A percentile compares a stretch with the other conserved stretches of the same genome.
Evolutionary conservation across 257 asterid species (phyloP).

Genomic region (Gynochthodes officinalis): DNA sequence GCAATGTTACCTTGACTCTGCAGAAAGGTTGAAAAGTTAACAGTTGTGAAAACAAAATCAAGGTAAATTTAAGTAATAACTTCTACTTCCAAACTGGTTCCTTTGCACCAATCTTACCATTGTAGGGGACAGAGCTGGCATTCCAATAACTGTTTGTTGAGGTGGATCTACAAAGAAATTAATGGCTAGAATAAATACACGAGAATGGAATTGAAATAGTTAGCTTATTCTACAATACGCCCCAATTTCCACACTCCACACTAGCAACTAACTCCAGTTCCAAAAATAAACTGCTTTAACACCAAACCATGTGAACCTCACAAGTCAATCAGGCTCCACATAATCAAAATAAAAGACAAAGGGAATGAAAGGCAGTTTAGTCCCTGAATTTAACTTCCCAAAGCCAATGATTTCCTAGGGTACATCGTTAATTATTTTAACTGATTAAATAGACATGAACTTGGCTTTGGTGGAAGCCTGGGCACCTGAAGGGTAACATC

Average conservation of each 20-base stretch:
- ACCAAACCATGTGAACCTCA: background rate
- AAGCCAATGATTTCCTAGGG: background rate
- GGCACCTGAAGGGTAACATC: slow-evolving; percentile 1
- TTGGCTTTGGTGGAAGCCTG: background rate
- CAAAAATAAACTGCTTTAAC: background rate
- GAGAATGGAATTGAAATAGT: background rate
- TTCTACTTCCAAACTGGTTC: slow-evolving; percentile 2
- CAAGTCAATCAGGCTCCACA: slow-evolving; percentile 1
- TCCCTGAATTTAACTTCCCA: background rate
- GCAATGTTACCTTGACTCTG: slow-evolving; percentile 96
- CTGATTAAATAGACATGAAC: background rate
- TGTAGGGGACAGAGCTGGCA: slow-evolving; percentile 99
- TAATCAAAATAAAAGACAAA: background rate
- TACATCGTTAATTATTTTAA: background rate
- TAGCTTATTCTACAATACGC: background rate
- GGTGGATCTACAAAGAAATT: slow-evolving; percentile 57
- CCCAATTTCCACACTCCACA: no score
- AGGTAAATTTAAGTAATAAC: background rate
- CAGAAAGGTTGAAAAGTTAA: slow-evolving; percentile 29
- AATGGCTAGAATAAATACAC: slow-evolving; percentile 12
- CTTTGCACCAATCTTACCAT: slow-evolving; percentile 59
- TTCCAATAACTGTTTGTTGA: slow-evolving; percentile 61
- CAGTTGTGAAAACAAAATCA: background rate
- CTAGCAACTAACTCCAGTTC: background rate
- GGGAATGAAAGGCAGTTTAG: background rate